A percentile compares a stretch with the other conserved stretches of the same genome.
Evolutionary conservation across 164 flowering plant genomes (phyloP).

Genomic region (Vitis vinifera): ASM3070453v1 NC_081808.1:24362501-24363000

Average conservation of each 20-base stretch:
- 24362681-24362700: constrained; percentile 16
- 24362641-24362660: constrained; percentile 45
- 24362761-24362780: constrained; percentile 42
- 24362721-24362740: constrained; percentile 91
- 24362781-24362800: constrained; percentile 64
- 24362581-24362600: constrained; percentile 77
- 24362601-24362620: constrained; percentile 63
- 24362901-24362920: constrained; percentile 64
- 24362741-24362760: constrained; percentile 61
- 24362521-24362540: constrained; percentile 75
- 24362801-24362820: constrained; percentile 56
- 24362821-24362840: constrained; percentile 42
- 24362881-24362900: constrained; percentile 71
- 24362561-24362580: constrained; percentile 16
- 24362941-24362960: constrained; percentile 43
- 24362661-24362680: constrained; percentile 40
- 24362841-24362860: constrained; percentile 53
- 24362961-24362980: constrained; percentile 18
- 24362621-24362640: constrained; percentile 62
- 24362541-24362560: constrained; percentile 67
- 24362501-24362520: constrained; percentile 76
- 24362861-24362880: constrained; percentile 65
- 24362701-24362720: constrained; percentile 35
- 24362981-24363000: constrained; percentile 39
- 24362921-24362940: constrained; percentile 79